Evolutionary conservation across 805 yeast genomes (phyloP).

Genomic region (Blastobotrys chiropterorum): DNA sequence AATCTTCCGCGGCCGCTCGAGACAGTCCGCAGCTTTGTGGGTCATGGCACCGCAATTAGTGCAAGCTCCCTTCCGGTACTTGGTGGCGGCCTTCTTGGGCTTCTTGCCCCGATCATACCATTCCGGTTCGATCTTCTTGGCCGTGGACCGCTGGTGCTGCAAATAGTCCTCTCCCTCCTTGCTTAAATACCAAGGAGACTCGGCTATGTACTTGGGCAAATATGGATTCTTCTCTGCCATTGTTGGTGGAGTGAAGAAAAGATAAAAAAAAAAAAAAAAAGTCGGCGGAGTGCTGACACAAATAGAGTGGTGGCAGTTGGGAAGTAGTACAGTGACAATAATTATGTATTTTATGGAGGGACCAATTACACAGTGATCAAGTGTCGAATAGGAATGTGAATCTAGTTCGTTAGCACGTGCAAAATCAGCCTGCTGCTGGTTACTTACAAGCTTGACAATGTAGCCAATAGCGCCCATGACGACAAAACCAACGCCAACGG

Average conservation of each 20-base stretch:
- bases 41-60: conserved; percentile 52
- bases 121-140: conserved; percentile 17
- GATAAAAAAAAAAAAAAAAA: neutral
- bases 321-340: neutral
- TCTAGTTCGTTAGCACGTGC: conserved; percentile 19
- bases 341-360: neutral
- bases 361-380: conserved; percentile 63
- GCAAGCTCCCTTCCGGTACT: conserved; percentile 39
- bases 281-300: no score
- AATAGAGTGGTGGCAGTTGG: no score
- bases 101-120: conserved; percentile 31
- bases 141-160: conserved; percentile 24
- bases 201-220: conserved; percentile 27
- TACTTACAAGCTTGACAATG: conserved; percentile 71
- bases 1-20: conserved; percentile 47
- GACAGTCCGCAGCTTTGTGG: conserved; percentile 49
- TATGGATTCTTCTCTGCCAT: conserved; percentile 1
- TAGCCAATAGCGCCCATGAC: conserved; percentile 98
- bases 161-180: conserved; percentile 22
- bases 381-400: conserved; percentile 95
- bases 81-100: conserved; percentile 23
- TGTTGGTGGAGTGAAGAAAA: neutral
- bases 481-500: conserved; percentile 93
- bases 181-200: conserved; percentile 31
- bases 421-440: neutral